Evolutionary conservation across 306 rosid species (phyloP), one percentile per base, ranked within the genome.

Genomic region (Casuarina cunninghamiana): DNA sequence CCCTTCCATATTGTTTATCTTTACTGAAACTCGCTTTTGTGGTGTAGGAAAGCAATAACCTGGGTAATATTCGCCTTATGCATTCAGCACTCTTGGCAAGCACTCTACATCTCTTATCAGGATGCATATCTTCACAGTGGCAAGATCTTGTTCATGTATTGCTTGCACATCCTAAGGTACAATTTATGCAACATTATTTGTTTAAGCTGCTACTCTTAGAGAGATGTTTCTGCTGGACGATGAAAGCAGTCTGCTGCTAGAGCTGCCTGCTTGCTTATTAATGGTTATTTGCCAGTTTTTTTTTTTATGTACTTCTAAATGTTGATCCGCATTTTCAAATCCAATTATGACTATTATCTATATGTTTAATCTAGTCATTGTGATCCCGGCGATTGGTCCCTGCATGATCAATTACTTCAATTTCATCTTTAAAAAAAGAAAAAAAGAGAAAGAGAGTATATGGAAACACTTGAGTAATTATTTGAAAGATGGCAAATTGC

Each of bases 131-230:
- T 35, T 72, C 93, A 32, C 91, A 92, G 78, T 95, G 98, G 96
- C 91, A 81, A 77, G 98, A 95, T 81, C 85, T 92, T 76, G 97
- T 69, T 54, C 93, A 76, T 73, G 97, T 89, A n/a, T 86, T 95
- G 90, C 90, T 95, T 68, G 97, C 87, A 1, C 98, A 95, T 78
- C 97, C 98, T 60, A 92, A 91, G 97, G 98, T 93, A 82, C 68
- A 50, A 61, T 51, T 63, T 74, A 76, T 63, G 19, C 16, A 46
- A 53, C 53, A 78, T 37, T 53, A 50, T 6, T 46, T 58, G 78
- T 78, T 65, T 69, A 42, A 65, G 84, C 65, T 67, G 55, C 69
- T 71, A 53, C 65, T 58, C 17, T 10, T 21, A 16, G 81, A 73
- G 60, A 49, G 45, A 41, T 57, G 66, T 65, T 77, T 73, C 72